Evolutionary conservation across 108 stramenopile genomes (phyloP), one percentile per base, ranked within the genome.

Genomic region (Skeletonema menzelii): DNA sequence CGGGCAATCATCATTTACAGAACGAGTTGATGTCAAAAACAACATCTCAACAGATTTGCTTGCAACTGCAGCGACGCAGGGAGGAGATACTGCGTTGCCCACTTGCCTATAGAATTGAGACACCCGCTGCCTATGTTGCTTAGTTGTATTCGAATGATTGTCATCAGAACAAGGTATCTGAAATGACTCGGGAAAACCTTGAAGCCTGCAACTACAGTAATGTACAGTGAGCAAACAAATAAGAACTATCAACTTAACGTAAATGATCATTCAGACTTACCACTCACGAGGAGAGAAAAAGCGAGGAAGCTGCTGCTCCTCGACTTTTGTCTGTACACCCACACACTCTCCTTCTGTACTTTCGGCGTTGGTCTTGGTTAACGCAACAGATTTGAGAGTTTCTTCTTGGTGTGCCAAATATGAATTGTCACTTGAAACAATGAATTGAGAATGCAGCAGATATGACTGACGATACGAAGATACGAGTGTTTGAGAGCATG

Each of bases 121-220:
- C 6, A 69, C 17, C 0, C 30, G 30, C 8, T 64, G 62, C 27
- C 56, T 37, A 8, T 63, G 71, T 32, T 56, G 12, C 24, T 38
- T 59, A 26, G 26, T 35, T 1, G 0, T 56, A 4, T 27, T 61
- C 8, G 60, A 13, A 61, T 32, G 4, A 15, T 19, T 20, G 28
- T 30, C 53, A 30, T 38, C 47, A 17, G 14, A 28, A 19, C 31
- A 59, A 12, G 68, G 68, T 40, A 72, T 64, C 4, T 34, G 22
- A 70, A 74, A 79, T 2, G 22, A 28, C 69, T 79, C 77, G 8
- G 77, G 77, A 60, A 79, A 79, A 20, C 77, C 77, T 56, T 72
- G 71, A 44, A 73, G 66, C 31, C 77, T 73, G 49, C 70, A 77
- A 35, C 76, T 55, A n/a, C 28, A 27, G 12, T 14, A 15, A 55